Evolutionary conservation across 768 basidiomycete species (phyloP).

Genomic region (Leccinum uliginosum): DNA sequence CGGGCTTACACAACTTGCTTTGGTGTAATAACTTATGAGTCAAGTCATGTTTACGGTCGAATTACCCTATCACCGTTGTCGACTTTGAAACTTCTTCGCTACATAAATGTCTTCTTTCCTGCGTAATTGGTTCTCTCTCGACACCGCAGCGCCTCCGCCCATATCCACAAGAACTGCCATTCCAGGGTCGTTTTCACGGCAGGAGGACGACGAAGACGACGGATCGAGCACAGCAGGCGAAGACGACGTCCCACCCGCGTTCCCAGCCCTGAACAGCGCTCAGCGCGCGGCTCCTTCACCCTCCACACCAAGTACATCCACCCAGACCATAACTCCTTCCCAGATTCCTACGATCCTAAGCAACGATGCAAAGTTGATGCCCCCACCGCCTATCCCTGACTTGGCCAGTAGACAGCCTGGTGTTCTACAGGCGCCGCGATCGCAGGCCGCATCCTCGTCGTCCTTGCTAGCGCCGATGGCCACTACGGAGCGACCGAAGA

Average conservation of each 20-base stretch:
- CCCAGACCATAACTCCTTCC: background rate
- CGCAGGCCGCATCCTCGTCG: slow-evolving; percentile 34
- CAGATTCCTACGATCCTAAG: slow-evolving; percentile 33
- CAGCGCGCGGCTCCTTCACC: slow-evolving; percentile 48
- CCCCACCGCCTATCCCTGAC: slow-evolving; percentile 41
- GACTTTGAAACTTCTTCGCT: too few species aligned
- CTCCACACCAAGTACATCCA: background rate
- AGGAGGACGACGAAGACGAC: slow-evolving; percentile 32
- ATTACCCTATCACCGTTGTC: too few species aligned
- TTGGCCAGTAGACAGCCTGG: slow-evolving; percentile 35
- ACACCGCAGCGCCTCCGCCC: slow-evolving; percentile 13
- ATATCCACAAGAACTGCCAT: slow-evolving; percentile 5
- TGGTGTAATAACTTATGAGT: too few species aligned
- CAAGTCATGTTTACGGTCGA: too few species aligned
- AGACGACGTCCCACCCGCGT: slow-evolving; percentile 66
- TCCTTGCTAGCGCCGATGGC: slow-evolving; percentile 55
- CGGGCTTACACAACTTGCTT: too few species aligned
- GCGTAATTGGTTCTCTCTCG: slow-evolving; percentile 51
- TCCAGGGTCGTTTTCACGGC: slow-evolving; percentile 19
- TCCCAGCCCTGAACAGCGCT: slow-evolving; percentile 68
- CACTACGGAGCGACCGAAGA: slow-evolving; percentile 56
- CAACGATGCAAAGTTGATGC: slow-evolving; percentile 48
- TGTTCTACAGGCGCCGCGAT: slow-evolving; percentile 17
- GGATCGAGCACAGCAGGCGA: slow-evolving; percentile 38
- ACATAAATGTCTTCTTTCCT: slow-evolving; percentile 43